phyloP scores from a whole-genome alignment of 495 filamentous ascomycete species.

The Achaetomiella virescens region DNA sequence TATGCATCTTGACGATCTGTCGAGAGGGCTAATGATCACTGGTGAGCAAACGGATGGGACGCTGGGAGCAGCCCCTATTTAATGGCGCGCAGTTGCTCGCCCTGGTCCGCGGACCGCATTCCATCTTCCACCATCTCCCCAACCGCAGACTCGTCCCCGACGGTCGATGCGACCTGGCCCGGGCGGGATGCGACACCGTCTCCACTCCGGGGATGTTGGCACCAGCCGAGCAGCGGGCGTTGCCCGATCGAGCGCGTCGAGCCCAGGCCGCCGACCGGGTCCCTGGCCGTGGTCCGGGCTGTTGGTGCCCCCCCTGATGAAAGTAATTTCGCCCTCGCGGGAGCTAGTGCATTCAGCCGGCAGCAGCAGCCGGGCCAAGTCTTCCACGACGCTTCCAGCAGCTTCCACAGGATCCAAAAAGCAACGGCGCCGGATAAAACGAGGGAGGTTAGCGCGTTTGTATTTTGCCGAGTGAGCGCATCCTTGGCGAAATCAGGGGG shows the following conservation, averaged over 20 bases:
- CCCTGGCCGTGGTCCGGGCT: not conserved
- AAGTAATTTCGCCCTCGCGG: conserved; percentile 10
- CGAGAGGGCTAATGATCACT: not conserved
- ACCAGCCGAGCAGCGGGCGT: not conserved
- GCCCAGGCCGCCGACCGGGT: conserved; percentile 6
- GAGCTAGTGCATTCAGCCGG: conserved; percentile 11
- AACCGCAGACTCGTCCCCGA: not conserved
- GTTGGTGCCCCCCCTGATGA: not conserved
- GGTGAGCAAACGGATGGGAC: not conserved
- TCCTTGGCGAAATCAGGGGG: not conserved
- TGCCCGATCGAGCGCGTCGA: not conserved
- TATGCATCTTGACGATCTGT: conserved; percentile 16
- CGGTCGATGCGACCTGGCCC: conserved; percentile 1
- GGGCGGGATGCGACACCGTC: not conserved
- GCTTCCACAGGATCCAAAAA: conserved; percentile 3
- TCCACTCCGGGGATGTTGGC: not conserved
- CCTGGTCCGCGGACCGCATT: not conserved
- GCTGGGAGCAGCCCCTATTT: not conserved
- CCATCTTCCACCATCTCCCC: not conserved
- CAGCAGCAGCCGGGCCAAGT: not conserved
- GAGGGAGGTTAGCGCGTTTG: not conserved
- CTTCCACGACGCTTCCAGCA: no score
- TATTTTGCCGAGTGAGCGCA: conserved; percentile 4
- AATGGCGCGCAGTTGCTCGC: not conserved
- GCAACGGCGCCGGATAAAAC: conserved; percentile 4